Evolutionary conservation across 1,284 basidiomycete species (phyloP), one percentile per base, ranked within the genome.

Genomic region (Naganishia liquefaciens): DNA sequence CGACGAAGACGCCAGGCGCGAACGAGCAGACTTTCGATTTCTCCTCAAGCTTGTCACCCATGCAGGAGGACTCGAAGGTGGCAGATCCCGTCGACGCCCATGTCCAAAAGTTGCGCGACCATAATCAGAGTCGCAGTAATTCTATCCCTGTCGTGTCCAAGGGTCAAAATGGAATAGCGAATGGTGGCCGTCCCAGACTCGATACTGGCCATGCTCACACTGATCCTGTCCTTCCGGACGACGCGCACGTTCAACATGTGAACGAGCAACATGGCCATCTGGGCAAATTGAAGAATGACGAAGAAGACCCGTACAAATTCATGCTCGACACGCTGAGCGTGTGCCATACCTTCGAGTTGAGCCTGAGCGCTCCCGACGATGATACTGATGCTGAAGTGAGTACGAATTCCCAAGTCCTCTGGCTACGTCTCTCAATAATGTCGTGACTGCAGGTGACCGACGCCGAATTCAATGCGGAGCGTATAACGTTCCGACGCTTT

Each of bases 401-500:
- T 53, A 17, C 43, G 62, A 27, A 42, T 21, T 17, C 17, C 27
- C 15, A 15, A 52, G 37, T 42, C 9, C n/a, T 44, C 11, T n/a
- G 19, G 13, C 17, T 40, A n/a, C 15, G 3, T 46, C 13, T 44
- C 21, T 43, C 21, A 64, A 27, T 19, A 2, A 13, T 46, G 11
- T 11, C 27, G 21, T 13, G 11, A 49, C 23, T n/a, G 23, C 25
- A 65, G 63, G 49, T 65, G 4, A 40, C 78, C 60, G 72, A 74
- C 6, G 70, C 74, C 3, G 69, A 70, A 0, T 84, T 84, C 64
- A 62, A 75, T 27, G 73, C 75, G n/a, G 75, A 78, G 17, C 75
- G 81, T 11, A 71, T 84, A n/a, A 77, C 81, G 7, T 84, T 81
- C 71, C 76, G 79, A 68, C 75, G 75, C 19, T 85, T 84, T 70